Evolutionary conservation across 768 basidiomycete genomes (phyloP).

Genomic region (Pisolithus microcarpus): DNA sequence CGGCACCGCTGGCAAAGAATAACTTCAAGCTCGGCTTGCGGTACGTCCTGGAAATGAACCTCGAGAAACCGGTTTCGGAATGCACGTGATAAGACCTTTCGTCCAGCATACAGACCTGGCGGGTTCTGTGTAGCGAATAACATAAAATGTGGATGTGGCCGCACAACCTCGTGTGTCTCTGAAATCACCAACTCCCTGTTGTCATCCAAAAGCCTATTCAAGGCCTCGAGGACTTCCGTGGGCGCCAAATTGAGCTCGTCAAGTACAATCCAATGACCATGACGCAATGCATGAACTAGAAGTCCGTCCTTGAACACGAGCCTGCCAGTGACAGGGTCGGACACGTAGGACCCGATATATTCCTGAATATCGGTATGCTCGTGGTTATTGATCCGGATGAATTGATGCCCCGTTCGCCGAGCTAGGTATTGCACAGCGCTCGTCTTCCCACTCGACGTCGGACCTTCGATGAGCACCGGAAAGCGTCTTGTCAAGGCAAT

Average conservation of each 20-base stretch:
- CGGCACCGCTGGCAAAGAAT: constrained; percentile 89
- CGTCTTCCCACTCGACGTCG: constrained; percentile 96
- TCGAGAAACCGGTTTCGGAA: constrained; percentile 97
- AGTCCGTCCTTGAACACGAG: constrained; percentile 92
- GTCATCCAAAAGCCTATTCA: constrained; percentile 94
- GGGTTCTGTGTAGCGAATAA: constrained; percentile 98
- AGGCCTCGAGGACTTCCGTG: constrained; percentile 94
- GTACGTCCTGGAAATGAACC: constrained; percentile 95
- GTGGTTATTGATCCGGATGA: constrained; percentile 98
- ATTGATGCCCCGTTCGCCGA: constrained; percentile 84
- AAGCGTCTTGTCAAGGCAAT: constrained; percentile 85
- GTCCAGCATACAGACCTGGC: constrained; percentile 88
- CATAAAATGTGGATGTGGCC: constrained; percentile 94
- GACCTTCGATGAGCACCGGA: constrained; percentile 95
- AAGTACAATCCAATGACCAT: constrained; percentile 95
- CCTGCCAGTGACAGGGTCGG: constrained; percentile 88
- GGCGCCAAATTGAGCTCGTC: constrained; percentile 98
- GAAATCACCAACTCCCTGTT: constrained; percentile 94
- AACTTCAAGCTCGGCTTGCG: constrained; percentile 85
- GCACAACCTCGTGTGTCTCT: constrained; percentile 91
- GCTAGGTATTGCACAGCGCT: constrained; percentile 96
- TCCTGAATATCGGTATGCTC: constrained; percentile 99
- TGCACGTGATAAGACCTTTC: constrained; percentile 90
- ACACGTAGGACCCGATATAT: constrained; percentile 93
- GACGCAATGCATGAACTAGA: constrained; percentile 82